Evolutionary conservation across 1,139 yeast species (phyloP).

Genomic region (Lodderomyces metapsilosis): DNA sequence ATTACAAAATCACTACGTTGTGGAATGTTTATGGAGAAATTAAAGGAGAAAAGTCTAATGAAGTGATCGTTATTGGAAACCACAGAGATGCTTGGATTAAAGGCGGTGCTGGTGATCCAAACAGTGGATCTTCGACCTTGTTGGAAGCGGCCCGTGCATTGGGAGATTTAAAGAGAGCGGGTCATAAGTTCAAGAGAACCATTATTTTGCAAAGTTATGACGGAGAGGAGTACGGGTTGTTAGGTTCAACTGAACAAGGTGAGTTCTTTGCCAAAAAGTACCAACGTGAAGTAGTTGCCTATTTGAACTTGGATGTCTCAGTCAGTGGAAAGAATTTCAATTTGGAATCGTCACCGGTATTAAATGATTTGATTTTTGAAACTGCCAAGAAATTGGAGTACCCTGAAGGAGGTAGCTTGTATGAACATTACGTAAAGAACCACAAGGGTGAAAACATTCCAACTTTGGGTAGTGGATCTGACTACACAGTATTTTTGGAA

Average conservation of each 20-base stretch:
- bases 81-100: slow-evolving; percentile 57
- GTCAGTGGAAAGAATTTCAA: slow-evolving; percentile 34
- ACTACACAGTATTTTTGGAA: slow-evolving; percentile 47
- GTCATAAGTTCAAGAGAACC: slow-evolving; percentile 41
- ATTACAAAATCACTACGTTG: slow-evolving; percentile 41
- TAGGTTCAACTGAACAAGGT: slow-evolving; percentile 49
- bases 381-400: slow-evolving; percentile 39
- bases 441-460: slow-evolving; percentile 29
- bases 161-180: slow-evolving; percentile 43
- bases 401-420: slow-evolving; percentile 52
- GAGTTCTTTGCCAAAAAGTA: slow-evolving; percentile 37
- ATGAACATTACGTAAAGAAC: slow-evolving; percentile 54
- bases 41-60: slow-evolving; percentile 39
- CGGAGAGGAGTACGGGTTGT: slow-evolving; percentile 49
- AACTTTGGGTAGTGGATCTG: slow-evolving; percentile 47
- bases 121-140: slow-evolving; percentile 44
- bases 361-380: slow-evolving; percentile 31
- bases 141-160: slow-evolving; percentile 47
- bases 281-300: slow-evolving; percentile 42
- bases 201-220: slow-evolving; percentile 44
- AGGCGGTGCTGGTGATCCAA: slow-evolving; percentile 53
- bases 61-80: slow-evolving; percentile 45
- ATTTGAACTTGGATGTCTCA: slow-evolving; percentile 43
- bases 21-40: slow-evolving; percentile 48
- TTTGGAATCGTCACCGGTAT: slow-evolving; percentile 40